These are phyloP conservation scores for Closterium sp. DNA, from an alignment of 139 green algal genomes.

Conservation along the genomic window DNA sequence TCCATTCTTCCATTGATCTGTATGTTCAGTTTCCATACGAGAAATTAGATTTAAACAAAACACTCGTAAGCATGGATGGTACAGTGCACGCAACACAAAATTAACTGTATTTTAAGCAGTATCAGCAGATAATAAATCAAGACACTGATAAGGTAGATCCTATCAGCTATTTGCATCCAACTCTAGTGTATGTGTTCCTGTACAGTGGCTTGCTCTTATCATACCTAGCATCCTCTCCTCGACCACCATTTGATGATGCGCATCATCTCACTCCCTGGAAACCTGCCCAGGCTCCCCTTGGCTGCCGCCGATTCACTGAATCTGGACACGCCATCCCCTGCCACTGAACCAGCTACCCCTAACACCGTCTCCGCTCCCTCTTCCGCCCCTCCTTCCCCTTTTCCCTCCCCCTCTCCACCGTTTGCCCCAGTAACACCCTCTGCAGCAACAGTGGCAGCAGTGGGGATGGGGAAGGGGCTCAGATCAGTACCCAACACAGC, in stretches of 20 bases:
- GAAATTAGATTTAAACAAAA: too few species aligned
- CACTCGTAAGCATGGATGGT: too few species aligned
- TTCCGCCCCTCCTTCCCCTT: not conserved
- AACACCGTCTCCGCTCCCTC: not conserved
- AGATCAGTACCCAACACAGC: not conserved
- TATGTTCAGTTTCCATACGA: too few species aligned
- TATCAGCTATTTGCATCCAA: too few species aligned
- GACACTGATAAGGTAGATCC: not conserved
- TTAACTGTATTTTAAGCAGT: too few species aligned
- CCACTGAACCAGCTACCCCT: not conserved
- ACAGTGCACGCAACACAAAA: too few species aligned
- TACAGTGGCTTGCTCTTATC: too few species aligned
- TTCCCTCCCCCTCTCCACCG: not conserved
- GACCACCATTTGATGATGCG: conserved; percentile 15
- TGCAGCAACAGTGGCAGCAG: not conserved
- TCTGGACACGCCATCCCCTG: conserved; percentile 14
- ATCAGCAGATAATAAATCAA: too few species aligned
- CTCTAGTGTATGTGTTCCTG: too few species aligned
- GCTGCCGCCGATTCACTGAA: conserved; percentile 33
- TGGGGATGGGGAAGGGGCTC: conserved; percentile 25
- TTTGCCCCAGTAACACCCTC: not conserved
- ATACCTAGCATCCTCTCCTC: not conserved
- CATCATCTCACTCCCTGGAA: conserved; percentile 44
- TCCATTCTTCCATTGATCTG: too few species aligned
- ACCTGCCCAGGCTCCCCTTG: conserved; percentile 28